phyloP scores from a whole-genome alignment of 169 alveolate species.

The Plasmodium coatneyi region DNA sequence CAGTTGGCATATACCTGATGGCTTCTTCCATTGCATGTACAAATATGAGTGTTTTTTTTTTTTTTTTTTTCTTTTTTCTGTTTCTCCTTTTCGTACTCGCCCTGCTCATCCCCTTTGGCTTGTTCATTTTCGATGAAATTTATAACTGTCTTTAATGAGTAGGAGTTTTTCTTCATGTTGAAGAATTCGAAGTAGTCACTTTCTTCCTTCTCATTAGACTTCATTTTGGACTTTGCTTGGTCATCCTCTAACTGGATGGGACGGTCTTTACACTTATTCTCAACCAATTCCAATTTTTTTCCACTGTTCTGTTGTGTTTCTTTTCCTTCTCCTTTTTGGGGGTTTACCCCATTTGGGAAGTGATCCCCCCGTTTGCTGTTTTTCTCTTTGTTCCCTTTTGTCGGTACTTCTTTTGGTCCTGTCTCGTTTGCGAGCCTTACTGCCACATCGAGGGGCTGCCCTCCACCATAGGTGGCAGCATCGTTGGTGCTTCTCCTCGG shows the following conservation, averaged over 20 bases:
- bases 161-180: slow-evolving; percentile 26
- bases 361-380: background rate
- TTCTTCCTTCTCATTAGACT: background rate
- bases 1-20: slow-evolving; percentile 65
- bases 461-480: background rate
- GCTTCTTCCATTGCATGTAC: slow-evolving; percentile 42
- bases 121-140: slow-evolving; percentile 21
- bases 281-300: background rate
- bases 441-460: background rate
- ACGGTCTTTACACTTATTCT: background rate
- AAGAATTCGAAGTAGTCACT: slow-evolving; percentile 31
- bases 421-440: background rate
- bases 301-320: background rate
- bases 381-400: background rate
- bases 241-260: background rate
- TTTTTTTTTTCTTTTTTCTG: slow-evolving; percentile 5
- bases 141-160: slow-evolving; percentile 38
- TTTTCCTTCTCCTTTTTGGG: background rate
- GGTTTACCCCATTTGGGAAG: background rate
- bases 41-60: slow-evolving; percentile 40
- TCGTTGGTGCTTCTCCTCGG: background rate
- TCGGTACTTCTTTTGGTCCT: background rate
- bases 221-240: background rate
- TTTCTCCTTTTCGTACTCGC: background rate
- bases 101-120: background rate